Conservation (phyloP, 1,139 yeast genomes). For the Pneumocystis carinii region DNA sequence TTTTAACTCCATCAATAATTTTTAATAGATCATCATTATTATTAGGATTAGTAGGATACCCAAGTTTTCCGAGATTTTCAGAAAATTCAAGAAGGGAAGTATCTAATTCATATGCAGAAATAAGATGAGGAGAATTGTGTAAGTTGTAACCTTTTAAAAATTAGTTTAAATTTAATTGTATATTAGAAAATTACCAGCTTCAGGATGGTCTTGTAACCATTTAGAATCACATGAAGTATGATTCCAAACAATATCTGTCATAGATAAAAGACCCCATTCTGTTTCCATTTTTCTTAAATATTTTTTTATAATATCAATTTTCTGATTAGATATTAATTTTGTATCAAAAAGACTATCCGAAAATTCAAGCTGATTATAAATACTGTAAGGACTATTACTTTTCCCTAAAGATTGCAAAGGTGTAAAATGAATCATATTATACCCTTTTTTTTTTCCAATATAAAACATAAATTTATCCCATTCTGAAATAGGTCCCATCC, state of each 20-base stretch:
- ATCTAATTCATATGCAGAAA: slow-evolving; percentile 74
- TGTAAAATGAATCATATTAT: slow-evolving; percentile 91
- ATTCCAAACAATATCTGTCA: slow-evolving; percentile 87
- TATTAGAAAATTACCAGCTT: slow-evolving; percentile 32
- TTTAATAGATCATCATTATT: slow-evolving; percentile 39
- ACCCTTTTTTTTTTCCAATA: slow-evolving; percentile 51
- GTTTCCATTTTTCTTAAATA: slow-evolving; percentile 38
- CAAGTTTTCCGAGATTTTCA: slow-evolving; percentile 34
- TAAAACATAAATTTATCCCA: slow-evolving; percentile 57
- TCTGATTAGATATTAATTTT: neutral
- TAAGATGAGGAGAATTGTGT: slow-evolving; percentile 77
- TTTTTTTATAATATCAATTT: slow-evolving; percentile 30
- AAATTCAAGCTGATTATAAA: slow-evolving; percentile 66
- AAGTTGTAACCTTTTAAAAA: slow-evolving; percentile 42
- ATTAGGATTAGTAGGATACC: slow-evolving; percentile 44
- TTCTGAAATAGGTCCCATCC: slow-evolving; percentile 54
- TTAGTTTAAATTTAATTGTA: neutral
- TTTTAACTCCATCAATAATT: slow-evolving; percentile 50
- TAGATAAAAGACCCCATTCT: slow-evolving; percentile 48
- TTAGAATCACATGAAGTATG: slow-evolving; percentile 84
- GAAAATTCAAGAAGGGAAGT: slow-evolving; percentile 51
- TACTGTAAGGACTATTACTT: slow-evolving; percentile 84
- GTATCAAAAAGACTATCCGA: slow-evolving; percentile 48
- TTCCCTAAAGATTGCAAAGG: slow-evolving; percentile 82
- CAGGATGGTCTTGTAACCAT: slow-evolving; percentile 80